Evolutionary conservation across 2,329 filamentous ascomycete genomes (phyloP).

Genomic region (Fusarium sp.): DNA sequence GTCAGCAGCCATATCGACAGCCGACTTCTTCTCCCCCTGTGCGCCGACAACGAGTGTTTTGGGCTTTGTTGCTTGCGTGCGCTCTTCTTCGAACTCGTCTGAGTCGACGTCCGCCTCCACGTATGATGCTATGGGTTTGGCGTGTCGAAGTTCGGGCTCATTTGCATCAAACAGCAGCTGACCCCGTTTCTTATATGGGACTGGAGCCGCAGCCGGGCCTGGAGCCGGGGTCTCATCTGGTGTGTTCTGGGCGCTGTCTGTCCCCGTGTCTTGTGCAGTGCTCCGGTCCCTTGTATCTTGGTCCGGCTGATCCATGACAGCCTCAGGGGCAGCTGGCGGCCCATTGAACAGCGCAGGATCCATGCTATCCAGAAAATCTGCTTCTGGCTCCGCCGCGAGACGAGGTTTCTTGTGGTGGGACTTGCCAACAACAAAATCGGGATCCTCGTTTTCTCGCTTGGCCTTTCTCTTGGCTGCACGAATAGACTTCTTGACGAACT

Average conservation of each 20-base stretch:
- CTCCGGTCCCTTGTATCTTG: constrained; percentile 28
- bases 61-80: constrained; percentile 38
- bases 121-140: constrained; percentile 61
- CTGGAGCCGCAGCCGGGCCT: not conserved
- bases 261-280: constrained; percentile 9
- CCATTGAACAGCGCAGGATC: constrained; percentile 62
- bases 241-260: constrained; percentile 12
- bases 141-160: constrained; percentile 59
- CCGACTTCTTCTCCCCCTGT: constrained; percentile 16
- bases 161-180: constrained; percentile 52
- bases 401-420: constrained; percentile 54
- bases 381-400: constrained; percentile 38
- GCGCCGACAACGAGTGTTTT: constrained; percentile 5
- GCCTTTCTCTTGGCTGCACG: constrained; percentile 62
- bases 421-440: constrained; percentile 59
- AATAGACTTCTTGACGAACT: constrained; percentile 63
- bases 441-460: constrained; percentile 61
- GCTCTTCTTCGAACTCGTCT: constrained; percentile 54
- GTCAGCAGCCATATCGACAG: constrained; percentile 53
- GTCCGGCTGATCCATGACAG: constrained; percentile 30
- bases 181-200: constrained; percentile 29
- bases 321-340: constrained; percentile 16
- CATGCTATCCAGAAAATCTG: constrained; percentile 52
- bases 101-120: constrained; percentile 55
- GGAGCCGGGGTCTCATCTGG: constrained; percentile 4